These are phyloP conservation scores for Salix dunnii DNA, from an alignment of 345 rosid species.

Conservation along the genomic window DNA sequence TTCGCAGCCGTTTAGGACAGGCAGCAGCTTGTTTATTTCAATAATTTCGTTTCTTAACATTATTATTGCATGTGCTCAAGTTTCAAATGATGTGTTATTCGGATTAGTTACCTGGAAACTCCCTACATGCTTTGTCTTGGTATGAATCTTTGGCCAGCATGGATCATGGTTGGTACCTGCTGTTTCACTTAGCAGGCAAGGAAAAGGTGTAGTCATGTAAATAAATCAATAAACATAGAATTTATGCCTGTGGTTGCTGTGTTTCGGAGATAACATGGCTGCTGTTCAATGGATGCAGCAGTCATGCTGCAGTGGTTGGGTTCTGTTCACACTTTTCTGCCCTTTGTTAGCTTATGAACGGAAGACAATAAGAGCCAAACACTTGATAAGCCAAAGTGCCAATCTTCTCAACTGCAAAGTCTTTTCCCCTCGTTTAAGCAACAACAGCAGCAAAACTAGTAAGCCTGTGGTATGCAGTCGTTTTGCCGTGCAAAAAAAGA, in stretches of 20 bases:
- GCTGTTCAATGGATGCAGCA: not conserved
- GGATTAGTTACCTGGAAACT: too few species aligned
- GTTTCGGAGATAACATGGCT: not conserved
- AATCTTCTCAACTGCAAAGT: too few species aligned
- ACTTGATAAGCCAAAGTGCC: too few species aligned
- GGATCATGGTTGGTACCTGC: not conserved
- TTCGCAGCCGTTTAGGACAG: too few species aligned
- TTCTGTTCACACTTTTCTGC: not conserved
- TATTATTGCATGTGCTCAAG: not conserved
- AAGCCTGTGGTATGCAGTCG: too few species aligned
- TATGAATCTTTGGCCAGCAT: not conserved
- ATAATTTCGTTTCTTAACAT: too few species aligned
- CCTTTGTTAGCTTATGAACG: not conserved
- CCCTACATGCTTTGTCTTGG: not conserved
- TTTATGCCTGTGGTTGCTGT: not conserved
- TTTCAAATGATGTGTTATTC: not conserved
- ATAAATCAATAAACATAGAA: too few species aligned
- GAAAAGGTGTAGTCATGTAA: too few species aligned
- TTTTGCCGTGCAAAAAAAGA: too few species aligned
- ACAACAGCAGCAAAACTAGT: too few species aligned
- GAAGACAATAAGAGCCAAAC: not conserved
- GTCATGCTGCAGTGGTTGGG: not conserved
- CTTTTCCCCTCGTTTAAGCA: too few species aligned
- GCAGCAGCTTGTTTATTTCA: too few species aligned
- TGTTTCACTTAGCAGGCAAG: not conserved